These are phyloP conservation scores for Cenococcum geophilum DNA, from an alignment of 495 filamentous ascomycete genomes.

Conservation along the genomic window DNA sequence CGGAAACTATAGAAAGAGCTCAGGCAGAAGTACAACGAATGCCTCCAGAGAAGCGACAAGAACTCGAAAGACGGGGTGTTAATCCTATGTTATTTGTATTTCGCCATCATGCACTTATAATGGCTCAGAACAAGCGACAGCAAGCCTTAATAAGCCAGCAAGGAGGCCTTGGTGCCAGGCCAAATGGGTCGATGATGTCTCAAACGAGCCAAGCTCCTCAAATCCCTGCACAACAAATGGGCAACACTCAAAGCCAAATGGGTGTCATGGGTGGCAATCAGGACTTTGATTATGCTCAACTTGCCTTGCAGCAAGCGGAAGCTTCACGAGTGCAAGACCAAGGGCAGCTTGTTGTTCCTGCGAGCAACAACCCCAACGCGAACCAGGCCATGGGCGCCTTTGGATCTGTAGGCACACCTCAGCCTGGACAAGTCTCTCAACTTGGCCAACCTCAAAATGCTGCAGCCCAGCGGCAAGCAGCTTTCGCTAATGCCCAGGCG, in stretches of 20 bases:
- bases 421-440: slow-evolving; percentile 40
- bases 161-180: slow-evolving; percentile 6
- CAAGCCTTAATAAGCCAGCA: slow-evolving; percentile 13
- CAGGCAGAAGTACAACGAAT: slow-evolving; percentile 39
- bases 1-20: slow-evolving; percentile 45
- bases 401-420: slow-evolving; percentile 36
- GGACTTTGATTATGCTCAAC: slow-evolving; percentile 48
- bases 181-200: slow-evolving; percentile 7
- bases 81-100: slow-evolving; percentile 49
- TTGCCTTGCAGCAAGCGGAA: slow-evolving; percentile 57
- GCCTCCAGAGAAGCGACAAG: slow-evolving; percentile 43
- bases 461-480: slow-evolving; percentile 35
- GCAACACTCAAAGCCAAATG: slow-evolving; percentile 35
- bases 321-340: slow-evolving; percentile 58
- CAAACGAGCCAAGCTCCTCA: slow-evolving; percentile 35
- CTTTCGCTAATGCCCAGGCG: slow-evolving; percentile 37
- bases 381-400: slow-evolving; percentile 42
- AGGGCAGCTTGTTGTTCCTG: slow-evolving; percentile 61
- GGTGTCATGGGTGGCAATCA: slow-evolving; percentile 42
- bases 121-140: slow-evolving; percentile 27
- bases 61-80: slow-evolving; percentile 41
- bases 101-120: slow-evolving; percentile 44
- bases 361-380: slow-evolving; percentile 50
- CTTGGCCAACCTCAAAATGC: slow-evolving; percentile 41
- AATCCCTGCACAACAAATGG: slow-evolving; percentile 39